These are phyloP conservation scores for Diaporthe vexans DNA, from an alignment of 2,329 filamentous ascomycete genomes.

Conservation along the genomic window DNA sequence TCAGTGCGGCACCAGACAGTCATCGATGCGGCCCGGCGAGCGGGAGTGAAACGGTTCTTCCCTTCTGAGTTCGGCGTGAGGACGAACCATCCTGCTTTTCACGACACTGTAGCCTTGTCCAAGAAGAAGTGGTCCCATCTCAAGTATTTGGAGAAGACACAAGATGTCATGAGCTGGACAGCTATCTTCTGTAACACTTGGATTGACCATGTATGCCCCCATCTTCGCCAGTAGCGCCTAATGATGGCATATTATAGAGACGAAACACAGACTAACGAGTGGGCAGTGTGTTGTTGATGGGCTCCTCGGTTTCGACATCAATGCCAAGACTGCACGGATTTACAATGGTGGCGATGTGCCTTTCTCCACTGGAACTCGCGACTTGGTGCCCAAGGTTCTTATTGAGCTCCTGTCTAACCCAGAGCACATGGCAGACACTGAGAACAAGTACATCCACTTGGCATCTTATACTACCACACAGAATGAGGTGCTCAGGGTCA, in stretches of 20 bases:
- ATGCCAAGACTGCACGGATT: not conserved
- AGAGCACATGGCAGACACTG: not conserved
- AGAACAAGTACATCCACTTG: not conserved
- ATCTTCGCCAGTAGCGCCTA: not conserved
- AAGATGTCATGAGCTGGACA: conserved; percentile 8
- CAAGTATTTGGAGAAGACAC: not conserved
- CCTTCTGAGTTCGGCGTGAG: not conserved
- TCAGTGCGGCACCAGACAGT: not conserved
- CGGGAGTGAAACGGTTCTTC: not conserved
- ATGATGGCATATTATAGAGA: not conserved
- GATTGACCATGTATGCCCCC: not conserved
- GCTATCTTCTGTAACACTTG: not conserved
- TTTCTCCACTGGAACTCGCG: not conserved
- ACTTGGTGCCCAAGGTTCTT: not conserved
- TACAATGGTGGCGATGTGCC: not conserved
- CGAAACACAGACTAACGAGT: not conserved
- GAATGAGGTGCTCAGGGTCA: not conserved
- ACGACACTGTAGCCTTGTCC: not conserved
- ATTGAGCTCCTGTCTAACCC: not conserved
- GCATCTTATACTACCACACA: conserved; percentile 1
- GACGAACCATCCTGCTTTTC: not conserved
- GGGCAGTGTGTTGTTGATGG: not conserved
- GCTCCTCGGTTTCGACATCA: not conserved
- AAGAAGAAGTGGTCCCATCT: not conserved
- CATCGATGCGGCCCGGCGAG: not conserved